Base-by-base conservation (phyloP, 2,329 filamentous ascomycete species). In the Stemphylium lycopersici region DNA sequence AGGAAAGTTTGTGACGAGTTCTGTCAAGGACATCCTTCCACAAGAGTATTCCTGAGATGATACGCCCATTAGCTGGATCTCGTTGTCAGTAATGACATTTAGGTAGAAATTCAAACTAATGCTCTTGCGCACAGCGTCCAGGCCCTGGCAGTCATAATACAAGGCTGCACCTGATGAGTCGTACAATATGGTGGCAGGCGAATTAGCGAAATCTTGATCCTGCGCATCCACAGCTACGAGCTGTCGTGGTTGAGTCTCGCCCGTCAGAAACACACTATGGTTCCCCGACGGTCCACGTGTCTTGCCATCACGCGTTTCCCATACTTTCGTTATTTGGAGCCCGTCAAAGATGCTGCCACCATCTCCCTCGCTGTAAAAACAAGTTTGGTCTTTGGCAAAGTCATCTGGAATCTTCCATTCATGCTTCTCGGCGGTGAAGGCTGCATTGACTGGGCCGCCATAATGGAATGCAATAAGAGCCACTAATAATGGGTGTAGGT, bases 391-490 rank as follows among this genome's bases (percentile, higher is more conserved):
- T 4, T 4, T 16, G 3, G 6, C 20, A 6, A 50, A 22, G 3
- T 18, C 26, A 16, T 13, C 24, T 3, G 48, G 52, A 13, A 36
- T 16, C 13, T 45, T 56, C 61, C 61, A 64, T n/a, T 33, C 32
- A 22, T 54, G 52, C 18, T 49, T 32, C 29, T 48, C 46, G 13
- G 48, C 40, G 15, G 54, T 58, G 26, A 52, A 48, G 16, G 56
- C 49, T 31, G 55, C 59, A 26, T 56, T 60, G 39, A 64, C 36
- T 1, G 59, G 55, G 15, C 59, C 59, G 13, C 59, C 61, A 20
- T 58, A 33, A 10, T 41, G 47, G 43, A 49, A 64, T 2, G 59
- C 54, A 11, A 62, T 18, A 11, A 62, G 45, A 12, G 55, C 56
- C 11, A 60, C 38, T 16, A 36, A 41, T 1, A 62, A 41, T 7